These are phyloP conservation scores for Talaromyces verruculosus DNA, from an alignment of 2,329 filamentous ascomycete species.

Conservation along the genomic window DNA sequence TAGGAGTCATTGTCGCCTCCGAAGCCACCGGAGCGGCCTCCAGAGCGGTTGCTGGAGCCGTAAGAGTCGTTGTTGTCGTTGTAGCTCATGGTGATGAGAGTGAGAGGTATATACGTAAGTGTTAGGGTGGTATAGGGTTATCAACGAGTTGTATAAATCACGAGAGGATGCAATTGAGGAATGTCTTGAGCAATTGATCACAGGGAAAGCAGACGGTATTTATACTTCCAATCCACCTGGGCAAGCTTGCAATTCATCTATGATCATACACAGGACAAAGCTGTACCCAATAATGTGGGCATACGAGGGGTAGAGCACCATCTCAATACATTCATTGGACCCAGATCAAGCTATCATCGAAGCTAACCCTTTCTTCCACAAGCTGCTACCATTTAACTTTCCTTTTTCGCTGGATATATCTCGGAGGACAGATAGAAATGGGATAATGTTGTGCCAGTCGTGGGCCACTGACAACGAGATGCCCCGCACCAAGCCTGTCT, in stretches of 20 bases:
- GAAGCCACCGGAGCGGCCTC: constrained; percentile 9
- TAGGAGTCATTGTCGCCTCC: constrained; percentile 3
- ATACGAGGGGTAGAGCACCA: constrained; percentile 12
- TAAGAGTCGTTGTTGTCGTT: constrained; percentile 13
- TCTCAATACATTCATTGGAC: constrained; percentile 6
- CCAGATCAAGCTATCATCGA: background rate
- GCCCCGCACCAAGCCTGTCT: constrained; percentile 1
- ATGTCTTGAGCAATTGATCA: background rate
- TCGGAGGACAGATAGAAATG: background rate
- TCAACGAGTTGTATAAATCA: background rate
- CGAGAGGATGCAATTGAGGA: background rate
- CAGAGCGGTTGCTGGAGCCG: constrained; percentile 8
- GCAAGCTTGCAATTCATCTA: background rate
- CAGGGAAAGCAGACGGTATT: background rate
- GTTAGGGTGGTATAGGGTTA: background rate
- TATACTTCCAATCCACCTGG: background rate
- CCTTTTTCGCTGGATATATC: background rate
- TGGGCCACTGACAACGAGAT: constrained; percentile 4
- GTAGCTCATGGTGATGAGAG: constrained; percentile 18
- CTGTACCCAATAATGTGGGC: constrained; percentile 7
- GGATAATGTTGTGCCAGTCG: background rate
- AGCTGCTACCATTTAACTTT: background rate
- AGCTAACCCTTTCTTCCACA: background rate
- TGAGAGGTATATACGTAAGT: background rate
- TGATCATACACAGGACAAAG: background rate